Base-by-base conservation (phyloP, 2,329 filamentous ascomycete species). In the Pseudophaeomoniella oleicola region DNA sequence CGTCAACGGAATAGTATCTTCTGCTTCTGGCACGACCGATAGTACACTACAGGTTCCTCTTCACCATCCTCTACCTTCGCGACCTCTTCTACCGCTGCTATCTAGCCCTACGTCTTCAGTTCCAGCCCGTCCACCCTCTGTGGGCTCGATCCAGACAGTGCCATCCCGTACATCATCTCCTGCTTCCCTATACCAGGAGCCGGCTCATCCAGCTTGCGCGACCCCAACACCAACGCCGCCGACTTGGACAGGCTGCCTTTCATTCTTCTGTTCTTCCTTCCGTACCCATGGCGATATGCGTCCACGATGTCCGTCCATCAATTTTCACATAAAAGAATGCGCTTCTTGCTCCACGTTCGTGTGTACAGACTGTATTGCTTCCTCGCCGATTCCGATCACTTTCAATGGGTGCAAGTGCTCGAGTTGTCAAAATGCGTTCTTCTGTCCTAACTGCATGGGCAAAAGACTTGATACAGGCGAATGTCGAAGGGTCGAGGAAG, bases 201-300 rank as follows among this genome's bases (percentile, higher is more conserved):
- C 56, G 3, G 42, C 53, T n/a, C 55, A 58, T 3, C 30, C 27
- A 9, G 18, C 37, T 4, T 32, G 12, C 9, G 11, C 22, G 27
- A 31, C 17, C 14, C 37, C 39, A 16, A 38, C 37, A 12, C 30
- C 37, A 5, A 18, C 37, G 18, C 12, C 37, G 22, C 44, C 49
- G 4, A 51, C 53, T 5, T 66, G 63, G 63, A 56, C 58, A 47
- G 63, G 63, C 13, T 67, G 63, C 42, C 59, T 62, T 38, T 62
- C 63, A 5, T 62, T 66, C 42, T 64, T 64, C 44, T 67, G 63
- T 39, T 60, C 62, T 1, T 53, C 56, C 22, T 58, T 54, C 36
- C 57, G 61, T 29, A 48, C 56, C 4, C 45, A 60, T 10, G 59
- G 61, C 9, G 63, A 67, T 41, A 60, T 63, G 38, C 60, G 63